phyloP scores from a whole-genome alignment of 164 flowering plant genomes.

The Annona squamosa region DNA sequence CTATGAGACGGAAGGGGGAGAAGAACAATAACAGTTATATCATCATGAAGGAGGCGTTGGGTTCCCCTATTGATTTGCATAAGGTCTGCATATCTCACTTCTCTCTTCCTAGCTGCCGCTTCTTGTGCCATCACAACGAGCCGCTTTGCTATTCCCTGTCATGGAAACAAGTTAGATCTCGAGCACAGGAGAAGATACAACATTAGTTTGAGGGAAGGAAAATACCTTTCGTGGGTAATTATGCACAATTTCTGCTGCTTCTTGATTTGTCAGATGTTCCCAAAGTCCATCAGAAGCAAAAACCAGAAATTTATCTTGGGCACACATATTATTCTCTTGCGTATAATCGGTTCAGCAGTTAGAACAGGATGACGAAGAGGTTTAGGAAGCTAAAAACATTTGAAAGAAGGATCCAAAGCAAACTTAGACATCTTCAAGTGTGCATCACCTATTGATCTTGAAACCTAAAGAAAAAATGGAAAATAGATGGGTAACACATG shows the following conservation, averaged over 20 bases:
- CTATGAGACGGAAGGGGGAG: too few relatives aligned
- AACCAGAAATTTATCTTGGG: slow-evolving; percentile 60
- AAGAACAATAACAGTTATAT: slow-evolving; percentile 72
- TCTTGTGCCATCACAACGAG: slow-evolving; percentile 46
- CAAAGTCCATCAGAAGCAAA: slow-evolving; percentile 96
- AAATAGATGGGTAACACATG: too few relatives aligned
- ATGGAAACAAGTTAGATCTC: neutral
- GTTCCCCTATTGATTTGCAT: slow-evolving; percentile 41
- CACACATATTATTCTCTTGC: slow-evolving; percentile 29
- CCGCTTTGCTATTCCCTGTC: slow-evolving; percentile 72
- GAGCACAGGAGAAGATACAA: neutral
- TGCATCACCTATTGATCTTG: slow-evolving; percentile 84
- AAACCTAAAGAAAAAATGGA: neutral
- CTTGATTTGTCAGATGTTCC: slow-evolving; percentile 67
- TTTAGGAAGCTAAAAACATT: slow-evolving; percentile 44
- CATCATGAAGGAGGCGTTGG: slow-evolving; percentile 64
- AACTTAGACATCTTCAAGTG: slow-evolving; percentile 72
- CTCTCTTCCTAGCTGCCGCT: slow-evolving; percentile 51
- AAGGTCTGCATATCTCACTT: slow-evolving; percentile 44
- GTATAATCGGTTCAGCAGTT: slow-evolving; percentile 58
- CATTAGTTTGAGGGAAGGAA: neutral
- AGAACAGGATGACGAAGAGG: slow-evolving; percentile 58
- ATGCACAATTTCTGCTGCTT: slow-evolving; percentile 63
- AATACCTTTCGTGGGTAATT: slow-evolving; percentile 50
- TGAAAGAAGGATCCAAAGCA: slow-evolving; percentile 42